Evolutionary conservation across 73 alveolate species (phyloP), one percentile per base, ranked within the genome.

Genomic region (Durusdinium trenchii): DNA sequence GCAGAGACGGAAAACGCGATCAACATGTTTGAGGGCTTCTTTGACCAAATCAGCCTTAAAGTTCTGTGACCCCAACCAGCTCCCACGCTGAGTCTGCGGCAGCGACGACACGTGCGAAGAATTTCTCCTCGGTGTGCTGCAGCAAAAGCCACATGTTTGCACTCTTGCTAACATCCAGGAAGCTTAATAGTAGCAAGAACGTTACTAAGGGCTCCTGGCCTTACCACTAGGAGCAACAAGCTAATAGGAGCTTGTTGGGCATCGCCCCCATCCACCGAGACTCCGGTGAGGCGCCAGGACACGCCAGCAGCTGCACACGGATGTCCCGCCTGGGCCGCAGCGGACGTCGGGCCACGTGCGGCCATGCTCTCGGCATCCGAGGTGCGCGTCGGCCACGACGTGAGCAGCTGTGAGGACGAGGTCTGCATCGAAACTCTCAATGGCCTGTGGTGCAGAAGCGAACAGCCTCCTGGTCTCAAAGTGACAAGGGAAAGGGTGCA

Each of bases 241-340:
- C 69, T 16, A 16, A 23, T 12, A 57, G 12, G 69, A 36, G 32
- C 45, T 23, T 35, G 32, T 40, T 62, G 76, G 76, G 76, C 43
- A 5, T n/a, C n/a, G 43, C 76, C 52, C 62, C 42, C 10, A 42
- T 76, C 62, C 26, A 83, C 82, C 95, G 28, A 14, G 86, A 5
- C 43, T n/a, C 96, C 30, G 97, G 97, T 47, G 97, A 91, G 45
- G 97, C 97, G 30, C 97, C 97, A 0, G 97, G 97, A 48, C 76
- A 67, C 38, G 97, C 97, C 32, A 91, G 48, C 40, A 91, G 97
- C 87, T 91, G 97, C 30, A 91, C 89, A 0, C 97, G 97, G 43
- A 91, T 91, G 79, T 91, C 97, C 43, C 97, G 97, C 97, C 97
- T 91, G 26, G 69, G 42, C 6, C 6, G 79, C 9, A 64, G 10